These are phyloP conservation scores for Epichloe aotearoae DNA, from an alignment of 2,329 filamentous ascomycete genomes.

Conservation along the genomic window DNA sequence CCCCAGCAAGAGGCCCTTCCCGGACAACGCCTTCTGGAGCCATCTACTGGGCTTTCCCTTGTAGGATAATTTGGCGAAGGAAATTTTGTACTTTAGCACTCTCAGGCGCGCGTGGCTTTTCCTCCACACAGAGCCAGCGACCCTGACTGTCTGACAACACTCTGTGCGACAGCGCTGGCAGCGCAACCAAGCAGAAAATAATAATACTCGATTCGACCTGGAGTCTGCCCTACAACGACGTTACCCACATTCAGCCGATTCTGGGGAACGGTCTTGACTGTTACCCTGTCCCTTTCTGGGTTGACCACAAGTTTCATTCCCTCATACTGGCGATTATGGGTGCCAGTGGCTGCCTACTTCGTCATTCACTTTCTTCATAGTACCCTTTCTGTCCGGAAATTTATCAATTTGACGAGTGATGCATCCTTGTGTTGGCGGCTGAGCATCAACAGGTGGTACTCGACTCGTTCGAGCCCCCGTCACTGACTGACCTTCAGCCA, in stretches of 20 bases:
- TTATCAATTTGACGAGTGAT: slow-evolving; percentile 23
- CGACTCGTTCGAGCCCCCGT: slow-evolving; percentile 25
- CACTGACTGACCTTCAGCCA: slow-evolving; percentile 22
- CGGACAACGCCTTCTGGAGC: slow-evolving; percentile 12
- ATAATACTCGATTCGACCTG: slow-evolving; percentile 4
- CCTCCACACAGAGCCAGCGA: slow-evolving; percentile 11
- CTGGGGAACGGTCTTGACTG: slow-evolving; percentile 10
- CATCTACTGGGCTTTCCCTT: slow-evolving; percentile 22
- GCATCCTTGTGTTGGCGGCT: slow-evolving; percentile 22
- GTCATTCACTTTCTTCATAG: slow-evolving; percentile 19
- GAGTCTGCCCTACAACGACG: slow-evolving; percentile 9
- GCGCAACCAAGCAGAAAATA: neutral
- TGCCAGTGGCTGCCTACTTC: slow-evolving; percentile 19
- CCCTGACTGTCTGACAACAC: neutral
- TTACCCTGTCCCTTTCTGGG: slow-evolving; percentile 10
- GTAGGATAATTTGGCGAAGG: slow-evolving; percentile 23
- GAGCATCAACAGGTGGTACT: slow-evolving; percentile 23
- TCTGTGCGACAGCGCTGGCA: slow-evolving; percentile 1
- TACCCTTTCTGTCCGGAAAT: slow-evolving; percentile 18
- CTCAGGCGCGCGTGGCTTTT: slow-evolving; percentile 22
- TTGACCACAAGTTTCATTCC: slow-evolving; percentile 11
- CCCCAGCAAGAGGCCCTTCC: slow-evolving; percentile 12
- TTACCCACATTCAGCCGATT: slow-evolving; percentile 11
- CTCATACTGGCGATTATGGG: slow-evolving; percentile 24
- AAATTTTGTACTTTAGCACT: slow-evolving; percentile 26